These are phyloP conservation scores for Trichosporon sp. DNA, from an alignment of 1,284 basidiomycete genomes.

Conservation along the genomic window DNA sequence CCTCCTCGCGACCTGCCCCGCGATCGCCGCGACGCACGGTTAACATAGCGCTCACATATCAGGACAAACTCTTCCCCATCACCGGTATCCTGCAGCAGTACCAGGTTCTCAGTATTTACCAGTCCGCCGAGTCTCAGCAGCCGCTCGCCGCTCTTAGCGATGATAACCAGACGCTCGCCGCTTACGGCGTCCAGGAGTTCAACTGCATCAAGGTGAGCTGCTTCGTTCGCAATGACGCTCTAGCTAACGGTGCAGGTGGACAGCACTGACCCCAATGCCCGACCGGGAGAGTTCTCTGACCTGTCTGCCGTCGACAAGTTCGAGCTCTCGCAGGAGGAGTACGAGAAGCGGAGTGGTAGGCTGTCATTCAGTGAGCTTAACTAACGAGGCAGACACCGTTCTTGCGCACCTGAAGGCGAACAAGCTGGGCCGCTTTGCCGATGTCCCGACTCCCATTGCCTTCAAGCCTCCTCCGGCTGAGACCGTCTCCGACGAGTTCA, in stretches of 20 bases:
- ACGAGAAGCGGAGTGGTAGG: slow-evolving; percentile 74
- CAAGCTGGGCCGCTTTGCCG: slow-evolving; percentile 86
- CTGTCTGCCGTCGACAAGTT: slow-evolving; percentile 88
- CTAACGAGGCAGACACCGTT: slow-evolving; percentile 70
- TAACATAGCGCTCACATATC: slow-evolving; percentile 23
- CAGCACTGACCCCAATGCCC: slow-evolving; percentile 71
- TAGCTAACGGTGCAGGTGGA: slow-evolving; percentile 62
- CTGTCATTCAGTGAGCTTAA: slow-evolving; percentile 9
- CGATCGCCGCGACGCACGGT: slow-evolving; percentile 18
- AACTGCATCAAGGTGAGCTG: slow-evolving; percentile 67
- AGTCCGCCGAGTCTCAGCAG: slow-evolving; percentile 61
- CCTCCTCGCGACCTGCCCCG: slow-evolving; percentile 21
- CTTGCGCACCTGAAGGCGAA: slow-evolving; percentile 85
- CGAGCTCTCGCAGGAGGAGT: slow-evolving; percentile 80
- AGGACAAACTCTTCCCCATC: slow-evolving; percentile 83
- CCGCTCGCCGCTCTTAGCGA: slow-evolving; percentile 66
- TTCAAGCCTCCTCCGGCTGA: slow-evolving; percentile 40
- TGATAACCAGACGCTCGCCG: slow-evolving; percentile 69
- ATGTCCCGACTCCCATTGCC: slow-evolving; percentile 39
- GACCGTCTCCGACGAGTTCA: slow-evolving; percentile 41
- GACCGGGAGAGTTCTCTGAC: slow-evolving; percentile 68
- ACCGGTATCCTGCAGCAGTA: slow-evolving; percentile 81
- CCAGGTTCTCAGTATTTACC: slow-evolving; percentile 69
- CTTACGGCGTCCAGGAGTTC: slow-evolving; percentile 66
- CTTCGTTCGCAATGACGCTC: too few relatives aligned